Evolutionary conservation across 805 yeast species (phyloP).

Genomic region (Metschnikowia proteae): DNA sequence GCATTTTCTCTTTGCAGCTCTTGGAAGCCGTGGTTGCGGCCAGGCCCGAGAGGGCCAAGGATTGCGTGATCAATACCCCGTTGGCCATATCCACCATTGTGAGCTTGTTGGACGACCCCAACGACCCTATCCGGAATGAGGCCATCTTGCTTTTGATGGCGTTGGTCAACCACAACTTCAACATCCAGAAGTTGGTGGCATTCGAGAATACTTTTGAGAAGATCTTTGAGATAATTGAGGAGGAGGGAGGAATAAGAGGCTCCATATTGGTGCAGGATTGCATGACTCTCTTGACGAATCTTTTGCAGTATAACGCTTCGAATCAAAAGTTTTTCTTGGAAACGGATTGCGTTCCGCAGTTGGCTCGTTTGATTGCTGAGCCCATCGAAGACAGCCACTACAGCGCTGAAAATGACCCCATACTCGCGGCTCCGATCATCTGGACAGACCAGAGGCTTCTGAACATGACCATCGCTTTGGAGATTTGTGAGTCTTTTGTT

Average conservation of each 20-base stretch:
- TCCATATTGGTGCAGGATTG: conserved; percentile 91
- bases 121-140: conserved; percentile 89
- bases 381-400: conserved; percentile 41
- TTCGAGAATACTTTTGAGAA: conserved; percentile 89
- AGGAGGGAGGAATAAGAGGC: conserved; percentile 87
- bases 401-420: conserved; percentile 27
- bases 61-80: conserved; percentile 66
- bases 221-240: conserved; percentile 71
- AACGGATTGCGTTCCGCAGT: conserved; percentile 68
- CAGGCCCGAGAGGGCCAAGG: conserved; percentile 71
- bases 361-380: conserved; percentile 60
- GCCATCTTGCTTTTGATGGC: conserved; percentile 80
- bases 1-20: conserved; percentile 78
- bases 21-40: conserved; percentile 79
- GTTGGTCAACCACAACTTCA: conserved; percentile 73
- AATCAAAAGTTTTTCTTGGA: conserved; percentile 88
- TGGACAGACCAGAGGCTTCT: conserved; percentile 78
- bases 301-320: conserved; percentile 77
- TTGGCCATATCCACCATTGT: conserved; percentile 78
- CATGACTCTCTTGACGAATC: conserved; percentile 64
- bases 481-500: conserved; percentile 69
- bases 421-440: conserved; percentile 36
- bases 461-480: conserved; percentile 64
- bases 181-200: conserved; percentile 88
- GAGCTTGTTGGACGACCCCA: conserved; percentile 37